Percentiles rank a stretch among this genome's conserved stretches.
phyloP scores from a whole-genome alignment of 2,329 filamentous ascomycete genomes.

The Fusarium lateritium region DNA sequence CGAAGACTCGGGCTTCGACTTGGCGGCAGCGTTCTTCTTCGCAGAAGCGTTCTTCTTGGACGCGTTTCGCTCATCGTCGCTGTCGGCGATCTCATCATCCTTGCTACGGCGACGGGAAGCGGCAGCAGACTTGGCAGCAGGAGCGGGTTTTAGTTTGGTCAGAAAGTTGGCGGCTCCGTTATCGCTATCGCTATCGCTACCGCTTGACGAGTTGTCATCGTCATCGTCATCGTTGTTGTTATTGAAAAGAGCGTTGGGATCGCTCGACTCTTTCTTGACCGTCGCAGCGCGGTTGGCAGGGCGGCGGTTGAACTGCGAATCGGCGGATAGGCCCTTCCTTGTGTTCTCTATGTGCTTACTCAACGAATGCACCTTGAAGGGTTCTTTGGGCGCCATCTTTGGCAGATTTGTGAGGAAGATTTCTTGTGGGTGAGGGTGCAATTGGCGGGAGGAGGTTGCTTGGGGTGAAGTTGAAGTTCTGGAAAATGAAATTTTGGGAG shows the following conservation, averaged over 20 bases:
- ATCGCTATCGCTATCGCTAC: constrained; percentile 51
- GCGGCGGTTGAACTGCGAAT: constrained; percentile 53
- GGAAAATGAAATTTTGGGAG: constrained; percentile 50
- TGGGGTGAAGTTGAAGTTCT: constrained; percentile 40
- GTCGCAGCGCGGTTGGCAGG: constrained; percentile 45
- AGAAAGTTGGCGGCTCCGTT: constrained; percentile 50
- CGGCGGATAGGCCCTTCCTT: constrained; percentile 54
- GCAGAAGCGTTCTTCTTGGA: constrained; percentile 42
- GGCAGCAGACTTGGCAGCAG: constrained; percentile 33
- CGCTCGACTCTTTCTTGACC: constrained; percentile 52
- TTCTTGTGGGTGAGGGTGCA: constrained; percentile 42
- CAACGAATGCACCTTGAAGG: constrained; percentile 56
- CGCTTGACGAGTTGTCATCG: constrained; percentile 51
- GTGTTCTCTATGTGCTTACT: constrained; percentile 57
- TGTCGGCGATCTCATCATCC: constrained; percentile 60
- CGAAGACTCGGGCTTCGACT: constrained; percentile 41
- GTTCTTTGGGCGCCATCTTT: constrained; percentile 56
- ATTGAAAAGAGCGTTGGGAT: constrained; percentile 50
- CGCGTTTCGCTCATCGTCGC: constrained; percentile 57
- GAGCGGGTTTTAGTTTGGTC: constrained; percentile 50
- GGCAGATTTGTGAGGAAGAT: constrained; percentile 23
- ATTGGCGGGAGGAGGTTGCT: constrained; percentile 40
- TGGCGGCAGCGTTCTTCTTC: constrained; percentile 33
- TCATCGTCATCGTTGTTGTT: constrained; percentile 51
- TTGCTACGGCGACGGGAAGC: constrained; percentile 50